Evolutionary conservation across 192 early-diverging fungal species (phyloP), one percentile per base, ranked within the genome.

Genomic region (Jimgerdemannia flammicorona): DNA sequence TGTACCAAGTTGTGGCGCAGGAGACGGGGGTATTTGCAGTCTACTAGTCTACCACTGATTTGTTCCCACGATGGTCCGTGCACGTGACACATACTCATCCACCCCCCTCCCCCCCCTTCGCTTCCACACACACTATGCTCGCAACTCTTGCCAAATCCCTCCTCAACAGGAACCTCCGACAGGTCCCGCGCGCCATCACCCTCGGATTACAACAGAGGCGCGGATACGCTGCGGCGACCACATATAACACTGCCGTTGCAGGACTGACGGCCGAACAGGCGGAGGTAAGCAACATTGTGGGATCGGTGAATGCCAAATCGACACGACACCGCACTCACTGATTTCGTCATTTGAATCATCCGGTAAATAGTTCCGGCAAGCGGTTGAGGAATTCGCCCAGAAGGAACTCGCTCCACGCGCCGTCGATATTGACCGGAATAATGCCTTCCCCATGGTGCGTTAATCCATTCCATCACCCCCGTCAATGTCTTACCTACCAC

Each of bases 321-420:
- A 6, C 49, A 20, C n/a, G n/a, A n/a, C 17, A 41, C 44, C 78
- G 29, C 4, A 20, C 39, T 64, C 20, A 54, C n/a, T 19, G 11
- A 43, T 59, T 20, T 54, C 10, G 29, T 29, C 29, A 29, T 29
- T 29, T 29, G 29, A 29, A 29, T 29, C 29, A 29, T 29, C 29
- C 29, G 29, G 29, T 29, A 29, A 29, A 29, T 75, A 93, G 87
- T 90, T 97, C 80, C 88, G 94, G 39, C 76, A 87, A 69, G 87
- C 91, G 4, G 94, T 96, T 0, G 80, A 88, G 41, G 82, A 84
- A 3, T 98, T 96, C 87, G 91, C 88, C 20, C 87, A 95, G 67
- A 88, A 86, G 65, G 97, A 98, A 76, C 85, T 98, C 39, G 88
- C 92, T 0, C 92, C 92, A 3, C 86, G 94, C 6, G 97, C 97